Percentiles rank a stretch among this genome's conserved stretches.
Conservation (phyloP, 78 protist species). For the Dictyostelium firmibasis region DNA sequence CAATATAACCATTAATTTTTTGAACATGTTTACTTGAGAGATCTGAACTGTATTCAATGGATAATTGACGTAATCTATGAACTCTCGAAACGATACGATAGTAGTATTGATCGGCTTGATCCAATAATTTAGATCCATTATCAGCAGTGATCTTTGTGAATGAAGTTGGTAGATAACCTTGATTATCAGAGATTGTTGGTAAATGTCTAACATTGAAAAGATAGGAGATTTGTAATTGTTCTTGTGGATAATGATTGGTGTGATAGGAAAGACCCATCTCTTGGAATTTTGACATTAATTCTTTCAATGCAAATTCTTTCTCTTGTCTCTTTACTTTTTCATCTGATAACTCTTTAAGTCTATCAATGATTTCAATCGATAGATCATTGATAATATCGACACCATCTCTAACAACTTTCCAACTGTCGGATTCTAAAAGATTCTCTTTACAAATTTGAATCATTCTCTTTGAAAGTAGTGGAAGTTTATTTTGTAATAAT, state of each 20-base stretch:
- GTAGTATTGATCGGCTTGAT: conserved; percentile 67
- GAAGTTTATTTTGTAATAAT: conserved; percentile 14
- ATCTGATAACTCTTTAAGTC: background rate
- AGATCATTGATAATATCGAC: conserved; percentile 27
- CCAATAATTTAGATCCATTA: conserved; percentile 1
- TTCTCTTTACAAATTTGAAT: conserved; percentile 3
- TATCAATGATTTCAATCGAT: conserved; percentile 16
- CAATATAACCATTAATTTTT: conserved; percentile 49
- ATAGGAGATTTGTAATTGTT: conserved; percentile 43
- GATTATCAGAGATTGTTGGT: background rate
- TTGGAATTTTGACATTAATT: background rate
- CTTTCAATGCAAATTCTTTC: conserved; percentile 29
- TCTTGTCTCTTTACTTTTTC: conserved; percentile 16
- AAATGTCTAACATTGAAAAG: background rate
- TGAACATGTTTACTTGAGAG: conserved; percentile 54
- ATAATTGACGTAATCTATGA: conserved; percentile 39
- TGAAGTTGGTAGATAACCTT: background rate
- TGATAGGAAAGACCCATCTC: conserved; percentile 31
- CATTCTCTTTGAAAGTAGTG: conserved; percentile 11
- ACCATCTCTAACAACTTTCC: conserved; percentile 25
- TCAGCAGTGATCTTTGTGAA: background rate
- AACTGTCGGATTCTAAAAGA: conserved; percentile 25
- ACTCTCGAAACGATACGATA: conserved; percentile 57
- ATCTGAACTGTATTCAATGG: conserved; percentile 45
- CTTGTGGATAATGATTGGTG: conserved; percentile 4